These are phyloP conservation scores for Beauveria rudraprayagi DNA, from an alignment of 2,329 filamentous ascomycete genomes.

Conservation along the genomic window DNA sequence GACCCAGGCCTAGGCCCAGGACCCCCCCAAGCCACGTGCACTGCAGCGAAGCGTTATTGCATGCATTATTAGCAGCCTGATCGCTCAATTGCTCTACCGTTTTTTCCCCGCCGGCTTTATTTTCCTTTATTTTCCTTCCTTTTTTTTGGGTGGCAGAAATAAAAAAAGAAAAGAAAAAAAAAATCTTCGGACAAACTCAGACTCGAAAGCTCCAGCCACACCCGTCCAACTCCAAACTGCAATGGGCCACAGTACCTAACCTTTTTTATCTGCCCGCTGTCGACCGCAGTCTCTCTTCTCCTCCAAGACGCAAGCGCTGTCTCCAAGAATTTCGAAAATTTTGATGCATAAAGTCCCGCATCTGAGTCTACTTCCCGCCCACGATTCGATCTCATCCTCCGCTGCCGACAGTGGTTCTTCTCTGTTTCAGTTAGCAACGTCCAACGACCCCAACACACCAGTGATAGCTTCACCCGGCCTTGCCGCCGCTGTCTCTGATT, in stretches of 20 bases:
- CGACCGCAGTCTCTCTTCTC: background rate
- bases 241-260: background rate
- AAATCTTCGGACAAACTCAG: background rate
- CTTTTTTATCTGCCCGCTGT: background rate
- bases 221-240: background rate
- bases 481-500: background rate
- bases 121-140: background rate
- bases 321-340: background rate
- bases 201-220: background rate
- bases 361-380: background rate
- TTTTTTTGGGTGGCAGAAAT: background rate
- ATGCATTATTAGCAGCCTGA: background rate
- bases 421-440: background rate
- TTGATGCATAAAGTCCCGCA: background rate
- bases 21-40: constrained; percentile 3
- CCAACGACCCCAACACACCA: background rate
- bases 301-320: background rate
- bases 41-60: background rate
- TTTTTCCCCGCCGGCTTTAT: background rate
- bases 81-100: background rate
- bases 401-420: background rate
- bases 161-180: background rate
- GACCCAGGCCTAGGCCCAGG: constrained; percentile 1
- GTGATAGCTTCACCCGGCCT: constrained; percentile 3
- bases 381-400: background rate